Conservation (phyloP, 345 rosid species). For the Gossypium australe region DNA sequence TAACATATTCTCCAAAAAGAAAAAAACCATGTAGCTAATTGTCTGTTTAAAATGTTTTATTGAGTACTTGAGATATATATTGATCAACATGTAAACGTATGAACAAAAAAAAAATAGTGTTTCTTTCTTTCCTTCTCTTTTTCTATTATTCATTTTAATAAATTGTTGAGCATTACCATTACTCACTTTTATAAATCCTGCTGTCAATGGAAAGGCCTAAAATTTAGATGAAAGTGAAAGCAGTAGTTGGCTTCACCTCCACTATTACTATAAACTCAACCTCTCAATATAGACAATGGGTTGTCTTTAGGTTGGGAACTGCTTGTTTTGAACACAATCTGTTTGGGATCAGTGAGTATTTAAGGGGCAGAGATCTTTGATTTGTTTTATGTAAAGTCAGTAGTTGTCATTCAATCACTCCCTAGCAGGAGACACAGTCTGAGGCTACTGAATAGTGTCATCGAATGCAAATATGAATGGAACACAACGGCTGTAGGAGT, state of each 20-base stretch:
- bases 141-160: background rate
- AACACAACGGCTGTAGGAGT: constrained; percentile 18
- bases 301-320: background rate
- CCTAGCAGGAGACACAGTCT: constrained; percentile 21
- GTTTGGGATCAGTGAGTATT: constrained; percentile 46
- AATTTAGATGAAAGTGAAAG: constrained; percentile 16
- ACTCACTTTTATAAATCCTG: background rate
- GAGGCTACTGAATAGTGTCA: constrained; percentile 24
- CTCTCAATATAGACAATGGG: background rate
- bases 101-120: constrained; percentile 3
- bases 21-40: constrained; percentile 24
- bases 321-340: constrained; percentile 4
- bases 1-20: constrained; percentile 7
- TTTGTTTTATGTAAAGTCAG: constrained; percentile 42
- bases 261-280: background rate
- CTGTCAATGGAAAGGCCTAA: constrained; percentile 9
- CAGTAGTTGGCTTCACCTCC: background rate
- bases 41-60: constrained; percentile 23
- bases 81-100: constrained; percentile 25
- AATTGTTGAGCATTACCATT: constrained; percentile 22
- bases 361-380: constrained; percentile 26
- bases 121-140: background rate
- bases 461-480: constrained; percentile 9
- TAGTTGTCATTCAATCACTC: constrained; percentile 20
- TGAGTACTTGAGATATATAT: constrained; percentile 11